These are phyloP conservation scores for Carnegiea gigantea DNA, from an alignment of 179 eudicot species.

Conservation along the genomic window DNA sequence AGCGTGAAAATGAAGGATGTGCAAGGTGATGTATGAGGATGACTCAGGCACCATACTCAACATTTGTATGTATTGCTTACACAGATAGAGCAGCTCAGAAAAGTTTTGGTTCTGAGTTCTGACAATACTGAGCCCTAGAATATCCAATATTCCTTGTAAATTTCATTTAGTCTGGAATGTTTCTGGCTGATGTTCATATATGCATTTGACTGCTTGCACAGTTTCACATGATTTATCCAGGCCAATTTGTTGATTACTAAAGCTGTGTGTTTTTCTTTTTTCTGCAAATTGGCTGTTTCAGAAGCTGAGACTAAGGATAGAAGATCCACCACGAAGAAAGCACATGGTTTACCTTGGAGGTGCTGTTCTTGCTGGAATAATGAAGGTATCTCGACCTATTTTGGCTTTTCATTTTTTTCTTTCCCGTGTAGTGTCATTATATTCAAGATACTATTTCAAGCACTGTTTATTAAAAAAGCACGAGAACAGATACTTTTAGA, in stretches of 20 bases:
- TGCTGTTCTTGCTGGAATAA: conserved; percentile 98
- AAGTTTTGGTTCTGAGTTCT: background rate
- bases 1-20: too few species aligned
- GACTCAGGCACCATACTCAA: too few species aligned
- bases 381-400: conserved; percentile 60
- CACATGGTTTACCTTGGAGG: conserved; percentile 99
- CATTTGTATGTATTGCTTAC: too few species aligned
- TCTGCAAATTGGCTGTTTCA: conserved; percentile 23
- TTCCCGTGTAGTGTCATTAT: background rate
- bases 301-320: conserved; percentile 92
- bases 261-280: conserved; percentile 3
- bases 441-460: background rate
- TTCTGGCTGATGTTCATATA: background rate
- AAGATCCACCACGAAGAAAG: conserved; percentile 98
- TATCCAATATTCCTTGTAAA: background rate
- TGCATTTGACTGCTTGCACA: background rate
- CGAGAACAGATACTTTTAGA: background rate
- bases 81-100: too few species aligned
- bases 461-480: background rate
- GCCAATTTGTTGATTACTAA: background rate
- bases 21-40: too few species aligned
- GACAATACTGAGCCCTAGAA: background rate
- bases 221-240: background rate
- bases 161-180: background rate
- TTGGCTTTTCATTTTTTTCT: background rate